A percentile compares a stretch with the other conserved stretches of the same genome.
phyloP scores from a whole-genome alignment of 805 yeast genomes.

The Kluyveromyces wickerhamii region DNA sequence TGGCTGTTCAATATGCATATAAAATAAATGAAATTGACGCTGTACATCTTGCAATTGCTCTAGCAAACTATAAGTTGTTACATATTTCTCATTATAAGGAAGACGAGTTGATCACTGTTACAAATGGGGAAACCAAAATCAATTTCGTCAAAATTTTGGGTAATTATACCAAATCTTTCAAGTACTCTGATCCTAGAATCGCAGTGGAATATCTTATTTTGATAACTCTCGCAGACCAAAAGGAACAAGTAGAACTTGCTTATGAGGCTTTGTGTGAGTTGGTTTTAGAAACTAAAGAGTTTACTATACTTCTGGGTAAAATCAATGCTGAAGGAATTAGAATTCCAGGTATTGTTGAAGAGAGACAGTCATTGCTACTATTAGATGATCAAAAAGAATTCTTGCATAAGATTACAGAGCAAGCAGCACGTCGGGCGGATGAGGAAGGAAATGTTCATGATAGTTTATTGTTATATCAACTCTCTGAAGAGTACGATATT shows the following conservation, averaged over 20 bases:
- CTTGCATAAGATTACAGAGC: conserved; percentile 65
- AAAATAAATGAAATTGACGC: conserved; percentile 71
- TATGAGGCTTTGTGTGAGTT: conserved; percentile 79
- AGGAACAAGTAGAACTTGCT: conserved; percentile 46
- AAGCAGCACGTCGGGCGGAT: conserved; percentile 79
- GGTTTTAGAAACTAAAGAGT: conserved; percentile 80
- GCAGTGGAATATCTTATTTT: conserved; percentile 85
- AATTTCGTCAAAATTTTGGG: conserved; percentile 61
- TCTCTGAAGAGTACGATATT: conserved; percentile 79
- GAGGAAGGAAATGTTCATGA: conserved; percentile 87
- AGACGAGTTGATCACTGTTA: conserved; percentile 33
- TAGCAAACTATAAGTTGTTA: conserved; percentile 65
- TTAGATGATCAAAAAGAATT: conserved; percentile 53
- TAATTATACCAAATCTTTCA: conserved; percentile 73
- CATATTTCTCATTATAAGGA: conserved; percentile 36
- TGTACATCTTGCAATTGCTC: conserved; percentile 79
- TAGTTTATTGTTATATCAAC: conserved; percentile 76
- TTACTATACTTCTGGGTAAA: conserved; percentile 74
- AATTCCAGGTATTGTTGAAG: conserved; percentile 77
- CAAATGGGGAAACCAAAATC: conserved; percentile 31
- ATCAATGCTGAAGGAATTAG: conserved; percentile 68
- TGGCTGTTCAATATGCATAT: conserved; percentile 54
- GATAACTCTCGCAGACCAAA: conserved; percentile 46
- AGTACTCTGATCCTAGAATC: conserved; percentile 76
- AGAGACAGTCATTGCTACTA: conserved; percentile 56